Percentiles rank a stretch among this genome's conserved stretches.
Conservation (phyloP, 805 yeast genomes). For the Hemisphaericaspora nanyangensis region DNA sequence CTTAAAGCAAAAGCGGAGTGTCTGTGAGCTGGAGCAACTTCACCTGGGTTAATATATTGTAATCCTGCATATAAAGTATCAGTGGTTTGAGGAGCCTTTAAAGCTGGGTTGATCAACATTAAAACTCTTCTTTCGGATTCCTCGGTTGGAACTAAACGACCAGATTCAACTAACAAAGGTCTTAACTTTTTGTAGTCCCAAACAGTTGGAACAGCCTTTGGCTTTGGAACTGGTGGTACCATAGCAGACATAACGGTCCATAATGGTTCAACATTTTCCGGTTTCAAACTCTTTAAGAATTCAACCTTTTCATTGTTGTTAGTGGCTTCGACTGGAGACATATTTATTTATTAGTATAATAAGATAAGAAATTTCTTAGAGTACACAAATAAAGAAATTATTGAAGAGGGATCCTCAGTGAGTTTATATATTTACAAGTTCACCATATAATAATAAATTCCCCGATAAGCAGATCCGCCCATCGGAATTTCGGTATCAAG, state of each 20-base stretch:
- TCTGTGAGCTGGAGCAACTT: conserved; percentile 14
- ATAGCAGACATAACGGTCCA: conserved; percentile 12
- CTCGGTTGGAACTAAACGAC: conserved; percentile 11
- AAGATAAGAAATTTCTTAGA: neutral
- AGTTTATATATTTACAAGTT: too few species aligned
- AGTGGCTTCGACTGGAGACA: conserved; percentile 2
- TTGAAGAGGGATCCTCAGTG: too few species aligned
- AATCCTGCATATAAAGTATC: conserved; percentile 14
- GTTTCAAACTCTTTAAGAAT: conserved; percentile 8
- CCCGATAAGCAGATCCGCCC: too few species aligned
- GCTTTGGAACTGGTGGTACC: conserved; percentile 12
- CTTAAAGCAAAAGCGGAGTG: conserved; percentile 12
- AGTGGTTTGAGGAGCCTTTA: conserved; percentile 12
- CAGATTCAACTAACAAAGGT: conserved; percentile 11
- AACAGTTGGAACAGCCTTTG: conserved; percentile 11
- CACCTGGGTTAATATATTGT: conserved; percentile 12
- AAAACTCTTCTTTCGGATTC: conserved; percentile 12
- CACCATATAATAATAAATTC: too few species aligned
- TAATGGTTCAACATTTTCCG: conserved; percentile 11
- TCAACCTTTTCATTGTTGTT: conserved; percentile 1
- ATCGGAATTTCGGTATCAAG: too few species aligned
- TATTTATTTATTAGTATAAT: neutral
- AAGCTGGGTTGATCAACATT: conserved; percentile 11
- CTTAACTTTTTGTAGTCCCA: conserved; percentile 10
- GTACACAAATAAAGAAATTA: too few species aligned